Evolutionary conservation across 169 alveolate species (phyloP).

Genomic region (Plasmodium malariae): DNA sequence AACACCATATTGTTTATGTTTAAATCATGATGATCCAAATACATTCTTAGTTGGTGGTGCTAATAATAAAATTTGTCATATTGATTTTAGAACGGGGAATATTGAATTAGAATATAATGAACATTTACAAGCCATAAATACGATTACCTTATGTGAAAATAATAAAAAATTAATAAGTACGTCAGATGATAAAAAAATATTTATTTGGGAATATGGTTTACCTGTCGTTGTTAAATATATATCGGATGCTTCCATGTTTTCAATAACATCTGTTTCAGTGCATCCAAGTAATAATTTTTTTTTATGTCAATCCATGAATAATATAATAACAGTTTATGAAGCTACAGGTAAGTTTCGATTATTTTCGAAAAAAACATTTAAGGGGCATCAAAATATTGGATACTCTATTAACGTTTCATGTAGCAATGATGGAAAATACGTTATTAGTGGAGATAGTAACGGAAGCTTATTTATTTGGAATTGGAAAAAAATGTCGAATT

Average conservation of each 20-base stretch:
- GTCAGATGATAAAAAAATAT: slow-evolving; percentile 96
- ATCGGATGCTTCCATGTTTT: slow-evolving; percentile 96
- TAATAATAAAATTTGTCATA: slow-evolving; percentile 92
- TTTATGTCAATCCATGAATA: slow-evolving; percentile 96
- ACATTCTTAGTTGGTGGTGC: slow-evolving; percentile 95
- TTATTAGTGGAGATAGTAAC: slow-evolving; percentile 96
- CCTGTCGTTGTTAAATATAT: slow-evolving; percentile 96
- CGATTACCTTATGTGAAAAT: slow-evolving; percentile 94
- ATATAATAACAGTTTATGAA: slow-evolving; percentile 95
- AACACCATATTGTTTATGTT: slow-evolving; percentile 94
- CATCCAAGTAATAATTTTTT: slow-evolving; percentile 96
- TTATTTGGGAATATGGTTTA: slow-evolving; percentile 97
- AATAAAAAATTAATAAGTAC: slow-evolving; percentile 94
- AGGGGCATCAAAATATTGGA: slow-evolving; percentile 95
- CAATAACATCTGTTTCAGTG: slow-evolving; percentile 93
- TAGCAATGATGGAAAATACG: slow-evolving; percentile 96
- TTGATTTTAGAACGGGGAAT: slow-evolving; percentile 93
- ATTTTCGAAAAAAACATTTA: slow-evolving; percentile 94
- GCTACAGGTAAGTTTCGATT: slow-evolving; percentile 90
- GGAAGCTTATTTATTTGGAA: slow-evolving; percentile 97
- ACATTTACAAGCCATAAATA: slow-evolving; percentile 95
- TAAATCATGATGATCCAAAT: slow-evolving; percentile 92
- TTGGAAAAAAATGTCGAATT: slow-evolving; percentile 95
- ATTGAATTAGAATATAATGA: slow-evolving; percentile 94
- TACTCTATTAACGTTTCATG: slow-evolving; percentile 95